Base-by-base conservation (phyloP, 306 rosid species). In the Rosa persica region DNA sequence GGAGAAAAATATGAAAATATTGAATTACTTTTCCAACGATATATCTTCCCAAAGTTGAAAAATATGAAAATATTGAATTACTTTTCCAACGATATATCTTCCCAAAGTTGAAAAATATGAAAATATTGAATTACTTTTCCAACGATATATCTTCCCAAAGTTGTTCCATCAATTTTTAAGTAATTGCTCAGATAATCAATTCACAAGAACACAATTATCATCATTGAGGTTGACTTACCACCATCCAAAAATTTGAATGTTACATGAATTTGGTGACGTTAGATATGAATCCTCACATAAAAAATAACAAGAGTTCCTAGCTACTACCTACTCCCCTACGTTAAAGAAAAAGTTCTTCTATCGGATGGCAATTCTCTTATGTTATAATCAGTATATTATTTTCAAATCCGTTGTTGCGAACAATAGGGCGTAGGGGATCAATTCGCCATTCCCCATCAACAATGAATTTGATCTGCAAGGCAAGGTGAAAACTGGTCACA, bases 371-470 rank as follows among this genome's bases (percentile, higher is more conserved):
- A 74, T 25, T 51, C 79, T 74, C 38, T 86, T 84, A 88, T 17
- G 85, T 80, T 78, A 96, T 20, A 4, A 87, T 64, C 25, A 96
- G 91, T 39, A 91, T 74, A 81, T 96, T 96, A 70, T 96, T 96
- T 81, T 89, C 81, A 23, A 79, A 58, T 39, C 98, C 97, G 19
- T 72, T 82, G 83, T 71, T 82, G 42, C 22, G 47, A 70, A 93
- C 93, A 51, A 87, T 62, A 4, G 97, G 93, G 73, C 97, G 96
- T 25, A 93, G 79, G 0, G 94, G 99, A 83, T 93, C 97, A 54
- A 89, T 43, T 88, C 81, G 88, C 99, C 99, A 96, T 81, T 90
- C 84, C 17, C 98, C 98, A 61, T 96, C 99, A 70, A 93, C 99
- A 49, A 96, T 85, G 90, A 96, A 96, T 76, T 96, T 96, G 54